Evolutionary conservation across 345 rosid genomes (phyloP).

Genomic region (Acer yangbiense): DNA sequence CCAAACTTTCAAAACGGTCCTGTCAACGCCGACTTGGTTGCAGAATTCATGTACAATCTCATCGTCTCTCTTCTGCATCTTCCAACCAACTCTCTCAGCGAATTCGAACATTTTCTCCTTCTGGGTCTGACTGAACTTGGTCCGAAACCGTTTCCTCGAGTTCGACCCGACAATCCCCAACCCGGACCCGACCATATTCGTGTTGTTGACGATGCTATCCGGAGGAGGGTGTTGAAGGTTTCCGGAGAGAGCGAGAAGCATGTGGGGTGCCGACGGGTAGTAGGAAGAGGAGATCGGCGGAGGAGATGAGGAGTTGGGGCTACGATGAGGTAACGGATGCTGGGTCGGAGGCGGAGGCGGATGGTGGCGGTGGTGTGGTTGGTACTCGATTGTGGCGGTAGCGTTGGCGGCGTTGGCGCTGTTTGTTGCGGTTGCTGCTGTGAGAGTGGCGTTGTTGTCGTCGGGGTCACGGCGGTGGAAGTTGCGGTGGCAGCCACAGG

Average conservation of each 20-base stretch:
- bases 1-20: constrained; percentile 81
- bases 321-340: constrained; percentile 32
- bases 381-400: constrained; percentile 28
- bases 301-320: constrained; percentile 71
- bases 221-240: constrained; percentile 7
- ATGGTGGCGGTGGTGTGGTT: constrained; percentile 65
- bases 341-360: constrained; percentile 49
- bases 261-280: constrained; percentile 74
- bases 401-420: constrained; percentile 26
- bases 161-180: constrained; percentile 6
- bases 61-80: constrained; percentile 79
- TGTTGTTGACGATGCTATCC: not conserved
- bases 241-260: constrained; percentile 71
- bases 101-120: constrained; percentile 73
- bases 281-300: constrained; percentile 86
- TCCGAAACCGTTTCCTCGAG: constrained; percentile 60
- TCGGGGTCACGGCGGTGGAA: constrained; percentile 75
- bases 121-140: constrained; percentile 69
- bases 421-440: constrained; percentile 6
- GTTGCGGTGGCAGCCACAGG: constrained; percentile 88
- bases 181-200: constrained; percentile 10
- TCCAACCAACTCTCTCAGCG: constrained; percentile 83
- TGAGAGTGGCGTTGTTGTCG: not conserved
- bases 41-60: constrained; percentile 64
- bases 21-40: constrained; percentile 69